Conservation (phyloP, 1,139 yeast genomes). For the Diutina catenulata region DNA sequence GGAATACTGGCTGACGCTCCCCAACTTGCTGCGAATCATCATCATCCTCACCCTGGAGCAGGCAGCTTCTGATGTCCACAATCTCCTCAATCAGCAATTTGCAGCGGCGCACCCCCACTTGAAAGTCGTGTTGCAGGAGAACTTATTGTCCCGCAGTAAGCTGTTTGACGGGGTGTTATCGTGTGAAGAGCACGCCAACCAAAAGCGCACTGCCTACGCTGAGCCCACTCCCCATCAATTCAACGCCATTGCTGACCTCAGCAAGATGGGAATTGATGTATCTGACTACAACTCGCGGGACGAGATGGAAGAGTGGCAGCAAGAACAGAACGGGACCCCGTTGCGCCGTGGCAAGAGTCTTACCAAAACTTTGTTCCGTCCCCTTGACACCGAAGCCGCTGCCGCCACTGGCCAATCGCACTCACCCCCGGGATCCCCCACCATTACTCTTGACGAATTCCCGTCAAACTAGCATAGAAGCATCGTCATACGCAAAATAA, state of each 20-base stretch:
- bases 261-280: slow-evolving; percentile 3
- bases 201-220: not conserved
- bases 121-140: slow-evolving; percentile 1
- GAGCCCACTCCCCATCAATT: not conserved
- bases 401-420: too few species aligned
- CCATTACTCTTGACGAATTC: slow-evolving; percentile 3
- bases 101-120: not conserved
- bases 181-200: not conserved
- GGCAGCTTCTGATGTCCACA: not conserved
- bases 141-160: not conserved
- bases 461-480: not conserved
- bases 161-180: not conserved
- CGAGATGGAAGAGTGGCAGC: slow-evolving; percentile 2
- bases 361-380: not conserved
- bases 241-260: not conserved
- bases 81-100: not conserved
- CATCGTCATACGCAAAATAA: not conserved
- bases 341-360: not conserved
- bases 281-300: not conserved
- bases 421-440: slow-evolving; percentile 2
- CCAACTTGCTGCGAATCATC: not conserved
- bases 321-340: not conserved
- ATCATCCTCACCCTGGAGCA: not conserved
- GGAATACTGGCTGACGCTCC: slow-evolving; percentile 4
- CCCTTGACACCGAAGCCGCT: not conserved